Conservation (phyloP, 176 grass and related monocot genomes). For the Elaeis guineensis region DNA sequence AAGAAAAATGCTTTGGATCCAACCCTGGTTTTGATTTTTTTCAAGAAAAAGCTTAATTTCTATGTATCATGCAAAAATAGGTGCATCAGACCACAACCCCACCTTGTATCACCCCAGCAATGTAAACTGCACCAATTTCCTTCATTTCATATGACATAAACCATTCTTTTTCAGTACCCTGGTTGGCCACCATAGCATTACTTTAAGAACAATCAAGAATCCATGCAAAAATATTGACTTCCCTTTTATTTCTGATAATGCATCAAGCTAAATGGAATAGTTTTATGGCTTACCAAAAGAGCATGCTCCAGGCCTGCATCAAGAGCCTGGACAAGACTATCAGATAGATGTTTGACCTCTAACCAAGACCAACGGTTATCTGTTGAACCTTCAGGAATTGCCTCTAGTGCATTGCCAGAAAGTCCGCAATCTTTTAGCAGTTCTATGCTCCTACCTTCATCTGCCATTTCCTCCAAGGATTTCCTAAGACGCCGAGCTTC, state of each 20-base stretch:
- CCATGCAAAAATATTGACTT: too few species aligned
- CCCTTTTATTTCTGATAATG: constrained; percentile 3
- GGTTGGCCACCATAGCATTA: background rate
- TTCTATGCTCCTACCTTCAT: constrained; percentile 48
- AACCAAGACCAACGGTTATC: constrained; percentile 88
- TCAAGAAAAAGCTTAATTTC: too few species aligned
- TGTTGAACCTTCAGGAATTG: constrained; percentile 51
- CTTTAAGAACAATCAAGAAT: background rate
- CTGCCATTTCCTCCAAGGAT: constrained; percentile 91
- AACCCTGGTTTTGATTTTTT: too few species aligned
- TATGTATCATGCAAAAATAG: too few species aligned
- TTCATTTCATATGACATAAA: too few species aligned
- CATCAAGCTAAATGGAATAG: constrained; percentile 3
- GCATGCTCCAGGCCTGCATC: constrained; percentile 93
- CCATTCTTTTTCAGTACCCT: too few species aligned
- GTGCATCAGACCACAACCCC: too few species aligned
- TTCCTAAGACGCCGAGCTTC: constrained; percentile 77
- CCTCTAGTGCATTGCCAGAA: constrained; percentile 53
- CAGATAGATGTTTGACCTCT: constrained; percentile 84
- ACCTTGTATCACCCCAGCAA: too few species aligned
- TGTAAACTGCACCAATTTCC: too few species aligned
- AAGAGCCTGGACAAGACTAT: constrained; percentile 86
- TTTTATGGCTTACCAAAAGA: constrained; percentile 52
- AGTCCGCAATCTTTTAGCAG: constrained; percentile 72
- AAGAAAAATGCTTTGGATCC: too few species aligned